Conservation (phyloP, 257 asterid species). For the Gentiana macrophylla region DNA sequence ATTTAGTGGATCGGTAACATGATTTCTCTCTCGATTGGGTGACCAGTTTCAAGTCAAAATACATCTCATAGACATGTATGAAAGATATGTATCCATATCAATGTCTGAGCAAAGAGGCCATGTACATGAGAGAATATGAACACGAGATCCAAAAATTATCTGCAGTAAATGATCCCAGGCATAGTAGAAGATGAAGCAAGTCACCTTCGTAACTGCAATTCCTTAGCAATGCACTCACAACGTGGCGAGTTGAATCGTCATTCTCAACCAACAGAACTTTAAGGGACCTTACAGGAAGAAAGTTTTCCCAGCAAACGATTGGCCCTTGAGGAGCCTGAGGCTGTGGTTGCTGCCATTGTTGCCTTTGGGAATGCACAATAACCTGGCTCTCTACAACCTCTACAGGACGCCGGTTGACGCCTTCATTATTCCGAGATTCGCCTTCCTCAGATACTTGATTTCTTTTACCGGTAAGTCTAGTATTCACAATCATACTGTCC, state of each 20-base stretch:
- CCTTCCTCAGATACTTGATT: slow-evolving; percentile 26
- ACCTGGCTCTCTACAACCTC: slow-evolving; percentile 21
- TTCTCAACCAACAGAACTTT: slow-evolving; percentile 48
- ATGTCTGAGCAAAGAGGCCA: not conserved
- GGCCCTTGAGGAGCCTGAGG: slow-evolving; percentile 19
- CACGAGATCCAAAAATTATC: not conserved
- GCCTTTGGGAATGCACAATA: slow-evolving; percentile 15
- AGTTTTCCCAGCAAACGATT: slow-evolving; percentile 39
- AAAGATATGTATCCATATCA: not conserved
- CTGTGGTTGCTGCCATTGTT: slow-evolving; percentile 2
- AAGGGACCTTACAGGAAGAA: slow-evolving; percentile 45
- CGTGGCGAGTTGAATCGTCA: slow-evolving; percentile 46
- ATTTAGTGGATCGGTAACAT: too few relatives aligned
- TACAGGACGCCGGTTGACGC: slow-evolving; percentile 11
- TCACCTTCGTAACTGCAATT: slow-evolving; percentile 52
- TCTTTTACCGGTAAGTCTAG: slow-evolving; percentile 18
- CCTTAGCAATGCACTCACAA: slow-evolving; percentile 44
- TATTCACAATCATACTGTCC: slow-evolving; percentile 18
- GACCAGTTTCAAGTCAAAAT: not conserved
- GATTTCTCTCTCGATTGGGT: too few relatives aligned
- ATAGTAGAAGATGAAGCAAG: not conserved
- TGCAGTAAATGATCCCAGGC: not conserved
- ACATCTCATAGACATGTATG: not conserved
- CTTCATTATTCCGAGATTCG: slow-evolving; percentile 28
- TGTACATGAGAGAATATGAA: too few relatives aligned